Base-by-base conservation (phyloP, 1,284 basidiomycete species). In the Rhodofomes roseus region DNA sequence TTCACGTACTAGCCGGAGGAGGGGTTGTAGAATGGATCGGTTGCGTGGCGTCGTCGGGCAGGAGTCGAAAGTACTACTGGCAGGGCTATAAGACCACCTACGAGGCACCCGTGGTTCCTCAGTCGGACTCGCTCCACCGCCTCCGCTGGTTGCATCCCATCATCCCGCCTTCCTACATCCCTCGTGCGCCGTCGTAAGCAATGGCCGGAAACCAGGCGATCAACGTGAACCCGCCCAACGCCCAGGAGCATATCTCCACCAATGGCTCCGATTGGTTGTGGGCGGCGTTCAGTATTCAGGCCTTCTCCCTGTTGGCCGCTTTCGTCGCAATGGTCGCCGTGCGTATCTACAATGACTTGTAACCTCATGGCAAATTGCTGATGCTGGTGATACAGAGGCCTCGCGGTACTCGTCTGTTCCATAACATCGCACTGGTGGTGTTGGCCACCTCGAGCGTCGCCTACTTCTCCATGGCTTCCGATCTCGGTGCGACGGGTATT, bases 381-480 rank as follows among this genome's bases (percentile, higher is more conserved):
- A 41, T 46, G 37, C 25, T 36, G 8, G 50, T 11, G 4, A 1
- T 39, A 27, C 58, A 68, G 67, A 59, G 65, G 52, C 64, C 65
- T 11, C 50, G 63, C 8, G 65, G 65, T 29, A 63, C 62, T 39
- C 64, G 67, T 31, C 37, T 65, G 29, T 68, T 68, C 65, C 67
- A 68, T 61, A 64, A 68, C 36, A 63, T 68, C 43, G 67, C 64
- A 31, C 23, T 68, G 41, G 61, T 68, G 44, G 56, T 67, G 44
- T 60, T 68, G 46, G 43, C 65, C 22, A 65, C 64, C 20, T 60
- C 64, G 39, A 63, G 55, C 36, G 37, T 68, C 46, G 52, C 65
- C 7, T 68, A 68, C 63, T 68, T 68, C 63, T 68, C 67, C n/a
- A 66, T 68, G 67, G 67, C 67, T 14, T 68, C 67, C 41, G 67